phyloP scores from a whole-genome alignment of 352 stramenopile species.

The Blastocystis sp. region DNA sequence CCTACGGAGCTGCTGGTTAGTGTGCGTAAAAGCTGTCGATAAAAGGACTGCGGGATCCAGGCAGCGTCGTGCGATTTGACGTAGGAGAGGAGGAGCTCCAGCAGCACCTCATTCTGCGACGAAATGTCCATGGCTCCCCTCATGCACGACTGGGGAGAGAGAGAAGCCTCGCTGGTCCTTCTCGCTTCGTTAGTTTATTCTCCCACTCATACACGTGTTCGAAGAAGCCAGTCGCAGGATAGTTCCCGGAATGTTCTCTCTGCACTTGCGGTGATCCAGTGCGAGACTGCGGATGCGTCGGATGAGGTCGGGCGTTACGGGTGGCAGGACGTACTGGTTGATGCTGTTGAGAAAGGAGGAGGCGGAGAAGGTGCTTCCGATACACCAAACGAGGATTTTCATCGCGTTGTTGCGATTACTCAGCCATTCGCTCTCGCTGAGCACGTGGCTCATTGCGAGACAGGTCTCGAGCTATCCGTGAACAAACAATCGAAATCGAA shows the following conservation, averaged over 20 bases:
- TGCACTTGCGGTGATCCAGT: not conserved
- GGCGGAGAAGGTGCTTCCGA: conserved; percentile 20
- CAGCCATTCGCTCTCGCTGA: conserved; percentile 34
- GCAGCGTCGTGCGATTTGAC: not conserved
- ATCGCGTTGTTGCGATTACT: conserved; percentile 39
- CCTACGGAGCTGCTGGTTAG: not conserved
- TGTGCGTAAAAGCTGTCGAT: conserved; percentile 4
- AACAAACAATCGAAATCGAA: not conserved
- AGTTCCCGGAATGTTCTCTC: not conserved
- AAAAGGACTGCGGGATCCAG: not conserved
- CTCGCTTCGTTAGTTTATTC: too few species aligned
- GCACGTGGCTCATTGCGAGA: not conserved
- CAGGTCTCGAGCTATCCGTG: conserved; percentile 11
- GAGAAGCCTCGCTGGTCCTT: too few species aligned
- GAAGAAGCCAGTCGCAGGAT: not conserved
- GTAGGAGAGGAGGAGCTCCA: conserved; percentile 26
- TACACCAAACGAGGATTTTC: conserved; percentile 37
- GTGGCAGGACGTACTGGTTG: not conserved
- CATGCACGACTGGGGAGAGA: too few species aligned
- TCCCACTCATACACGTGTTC: too few species aligned
- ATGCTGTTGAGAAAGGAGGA: conserved; percentile 6
- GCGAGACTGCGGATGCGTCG: conserved; percentile 8
- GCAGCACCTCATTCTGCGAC: not conserved
- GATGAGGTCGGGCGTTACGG: not conserved
- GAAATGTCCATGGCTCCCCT: too few species aligned